phyloP scores from a whole-genome alignment of 805 yeast species.

The Metschnikowia baotianmanensis region DNA sequence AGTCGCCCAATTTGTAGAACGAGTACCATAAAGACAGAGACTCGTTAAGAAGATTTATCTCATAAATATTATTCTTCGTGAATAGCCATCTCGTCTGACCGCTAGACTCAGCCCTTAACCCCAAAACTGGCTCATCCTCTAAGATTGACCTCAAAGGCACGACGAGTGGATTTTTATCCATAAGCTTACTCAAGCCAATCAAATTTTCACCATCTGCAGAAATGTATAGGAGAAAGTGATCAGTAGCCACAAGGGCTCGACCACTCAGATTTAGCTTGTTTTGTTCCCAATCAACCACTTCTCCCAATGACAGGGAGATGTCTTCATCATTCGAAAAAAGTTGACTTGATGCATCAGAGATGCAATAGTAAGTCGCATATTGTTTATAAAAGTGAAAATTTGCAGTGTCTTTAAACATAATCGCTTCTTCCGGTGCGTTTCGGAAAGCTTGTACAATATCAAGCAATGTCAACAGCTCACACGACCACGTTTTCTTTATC shows the following conservation, averaged over 20 bases:
- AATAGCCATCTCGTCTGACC: slow-evolving; percentile 74
- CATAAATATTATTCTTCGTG: slow-evolving; percentile 60
- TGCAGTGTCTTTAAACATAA: background rate
- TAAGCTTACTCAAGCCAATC: slow-evolving; percentile 30
- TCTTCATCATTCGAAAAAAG: slow-evolving; percentile 33
- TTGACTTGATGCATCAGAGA: slow-evolving; percentile 15
- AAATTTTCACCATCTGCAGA: slow-evolving; percentile 18
- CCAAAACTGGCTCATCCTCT: slow-evolving; percentile 19
- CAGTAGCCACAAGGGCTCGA: slow-evolving; percentile 25
- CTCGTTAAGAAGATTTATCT: slow-evolving; percentile 69
- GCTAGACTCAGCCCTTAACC: slow-evolving; percentile 31
- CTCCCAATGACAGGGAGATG: slow-evolving; percentile 21
- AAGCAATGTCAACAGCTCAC: slow-evolving; percentile 28
- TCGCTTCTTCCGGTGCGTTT: slow-evolving; percentile 4
- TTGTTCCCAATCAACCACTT: slow-evolving; percentile 11
- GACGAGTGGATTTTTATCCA: slow-evolving; percentile 14
- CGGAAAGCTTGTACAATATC: slow-evolving; percentile 30
- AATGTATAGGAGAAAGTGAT: slow-evolving; percentile 31
- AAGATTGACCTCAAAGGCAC: slow-evolving; percentile 2
- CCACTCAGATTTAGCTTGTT: slow-evolving; percentile 5
- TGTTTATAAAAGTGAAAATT: background rate
- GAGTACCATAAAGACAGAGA: slow-evolving; percentile 68
- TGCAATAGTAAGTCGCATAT: slow-evolving; percentile 8
- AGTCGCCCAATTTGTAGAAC: slow-evolving; percentile 31
- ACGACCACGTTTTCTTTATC: slow-evolving; percentile 30